Evolutionary conservation across 2,329 filamentous ascomycete species (phyloP), one percentile per base, ranked within the genome.

Genomic region (Nannizziopsis barbatae): DNA sequence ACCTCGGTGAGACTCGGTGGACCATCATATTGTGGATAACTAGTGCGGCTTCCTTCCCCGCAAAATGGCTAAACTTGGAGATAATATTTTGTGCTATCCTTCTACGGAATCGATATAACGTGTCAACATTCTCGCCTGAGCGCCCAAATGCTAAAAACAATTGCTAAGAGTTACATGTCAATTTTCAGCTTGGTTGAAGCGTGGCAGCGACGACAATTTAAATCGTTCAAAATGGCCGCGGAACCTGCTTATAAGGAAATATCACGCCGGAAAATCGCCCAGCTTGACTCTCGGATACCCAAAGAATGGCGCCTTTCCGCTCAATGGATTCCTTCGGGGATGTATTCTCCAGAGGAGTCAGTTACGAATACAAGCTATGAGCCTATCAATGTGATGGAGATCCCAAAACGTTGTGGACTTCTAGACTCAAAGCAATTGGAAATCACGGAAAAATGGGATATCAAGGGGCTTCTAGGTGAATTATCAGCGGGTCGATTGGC

Each of bases 391-490:
- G 66, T 76, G 17, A 65, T 75, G 45, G 62, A 71, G 22, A 62
- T 79, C 8, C 76, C 76, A 2, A 64, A 69, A n/a, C 64, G 65
- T 43, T 75, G 75, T 55, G 75, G 75, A 0, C 58, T 81, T 5
- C 62, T 81, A 18, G 71, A 60, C 1, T n/a, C 60, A 0, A 58
- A 67, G 4, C 76, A 81, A 52, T 58, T 80, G 15, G 59, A 64
- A 0, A 77, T 81, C 42, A 81, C 77, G 0, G 75, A 79, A 53
- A 56, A 67, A 0, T 74, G 72, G 52, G 71, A 77, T 58, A 60
- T 70, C 1, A 57, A 61, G 2, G 62, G 60, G 1, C 56, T 73
- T 4, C 53, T 71, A 5, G 45, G 48, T 1, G 61, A 63, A 10
- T 64, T 73, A 10, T 52, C 57, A 1, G 48, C 52, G 1, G 60